These are phyloP conservation scores for Paramecium octaurelia DNA, from an alignment of 73 alveolate genomes.

Conservation along the genomic window DNA sequence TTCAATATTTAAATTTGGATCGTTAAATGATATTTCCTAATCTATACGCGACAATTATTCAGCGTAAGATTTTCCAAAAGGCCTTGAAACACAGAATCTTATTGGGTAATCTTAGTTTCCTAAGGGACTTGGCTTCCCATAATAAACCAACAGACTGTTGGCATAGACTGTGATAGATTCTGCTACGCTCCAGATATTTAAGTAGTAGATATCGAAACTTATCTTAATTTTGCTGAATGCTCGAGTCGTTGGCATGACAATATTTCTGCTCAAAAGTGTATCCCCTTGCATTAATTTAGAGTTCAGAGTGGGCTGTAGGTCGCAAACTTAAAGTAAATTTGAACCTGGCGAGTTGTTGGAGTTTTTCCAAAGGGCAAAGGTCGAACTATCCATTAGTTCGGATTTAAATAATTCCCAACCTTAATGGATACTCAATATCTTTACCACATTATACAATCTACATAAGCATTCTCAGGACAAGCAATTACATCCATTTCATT, in stretches of 20 bases:
- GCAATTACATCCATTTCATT: slow-evolving; percentile 20
- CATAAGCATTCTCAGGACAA: neutral
- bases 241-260: neutral
- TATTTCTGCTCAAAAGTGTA: neutral
- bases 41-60: neutral
- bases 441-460: neutral
- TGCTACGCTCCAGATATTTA: neutral
- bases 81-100: neutral
- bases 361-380: neutral
- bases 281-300: neutral
- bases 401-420: slow-evolving; percentile 28
- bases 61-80: neutral
- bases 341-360: neutral
- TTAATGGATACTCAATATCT: neutral
- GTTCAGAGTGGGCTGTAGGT: neutral
- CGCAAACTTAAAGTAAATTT: neutral
- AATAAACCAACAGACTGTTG: neutral
- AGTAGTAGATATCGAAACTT: neutral
- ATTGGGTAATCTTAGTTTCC: neutral
- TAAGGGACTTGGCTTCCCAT: neutral
- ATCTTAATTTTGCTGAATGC: neutral
- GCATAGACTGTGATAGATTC: neutral
- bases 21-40: neutral
- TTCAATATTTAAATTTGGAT: neutral
- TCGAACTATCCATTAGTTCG: neutral